A percentile compares a stretch with the other conserved stretches of the same genome.
These are phyloP conservation scores for Aaosphaeria pasadenensis DNA, from an alignment of 2,329 filamentous ascomycete genomes.

Conservation along the genomic window DNA sequence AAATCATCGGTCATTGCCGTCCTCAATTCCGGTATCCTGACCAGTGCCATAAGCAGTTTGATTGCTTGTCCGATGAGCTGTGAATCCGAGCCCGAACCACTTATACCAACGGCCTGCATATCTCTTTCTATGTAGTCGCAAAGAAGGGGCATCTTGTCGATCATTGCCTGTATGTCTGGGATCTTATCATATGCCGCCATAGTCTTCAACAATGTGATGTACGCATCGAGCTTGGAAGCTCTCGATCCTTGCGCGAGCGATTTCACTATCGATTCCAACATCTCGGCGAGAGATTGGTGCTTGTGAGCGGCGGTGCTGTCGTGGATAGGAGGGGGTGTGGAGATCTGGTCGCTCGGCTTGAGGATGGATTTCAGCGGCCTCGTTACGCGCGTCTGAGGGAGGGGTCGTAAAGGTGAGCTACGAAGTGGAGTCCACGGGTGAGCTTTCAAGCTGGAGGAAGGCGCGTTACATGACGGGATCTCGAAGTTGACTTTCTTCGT, in stretches of 20 bases:
- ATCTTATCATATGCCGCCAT: conserved; percentile 80
- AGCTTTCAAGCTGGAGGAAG: conserved; percentile 21
- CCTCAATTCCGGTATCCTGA: conserved; percentile 70
- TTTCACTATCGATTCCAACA: conserved; percentile 81
- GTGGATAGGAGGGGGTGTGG: conserved; percentile 33
- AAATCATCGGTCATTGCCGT: conserved; percentile 74
- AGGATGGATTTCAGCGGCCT: conserved; percentile 73
- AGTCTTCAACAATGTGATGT: conserved; percentile 72
- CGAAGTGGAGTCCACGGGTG: conserved; percentile 30
- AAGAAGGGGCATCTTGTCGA: conserved; percentile 74
- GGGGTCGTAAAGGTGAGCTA: conserved; percentile 44
- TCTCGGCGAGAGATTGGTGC: conserved; percentile 64
- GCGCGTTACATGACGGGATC: conserved; percentile 37
- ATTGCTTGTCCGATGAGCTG: conserved; percentile 75
- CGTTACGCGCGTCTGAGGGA: conserved; percentile 50
- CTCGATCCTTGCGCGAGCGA: conserved; percentile 74
- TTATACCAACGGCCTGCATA: conserved; percentile 59
- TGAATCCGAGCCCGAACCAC: conserved; percentile 57
- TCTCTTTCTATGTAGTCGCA: conserved; percentile 83
- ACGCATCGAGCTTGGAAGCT: conserved; percentile 76
- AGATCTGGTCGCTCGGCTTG: conserved; percentile 59
- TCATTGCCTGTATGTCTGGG: conserved; percentile 47
- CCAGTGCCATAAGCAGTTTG: conserved; percentile 71
- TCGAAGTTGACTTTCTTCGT: conserved; percentile 51
- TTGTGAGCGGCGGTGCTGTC: conserved; percentile 44